A percentile compares a stretch with the other conserved stretches of the same genome.
Evolutionary conservation across 164 flowering plant species (phyloP).

Genomic region (grape (Vitis vinifera)): ASM3070453v1 NC_081822.1:33542501-33543000

Average conservation of each 20-base stretch:
- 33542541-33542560: conserved; percentile 9
- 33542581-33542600: not conserved
- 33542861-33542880: not conserved
- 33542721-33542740: too few species aligned
- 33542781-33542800: not conserved
- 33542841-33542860: conserved; percentile 4
- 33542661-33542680: not conserved
- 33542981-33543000: too few species aligned
- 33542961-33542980: too few species aligned
- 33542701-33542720: too few species aligned
- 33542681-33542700: not conserved
- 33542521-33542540: conserved; percentile 10
- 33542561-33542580: conserved; percentile 10
- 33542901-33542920: not conserved
- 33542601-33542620: not conserved
- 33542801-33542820: not conserved
- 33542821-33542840: not conserved
- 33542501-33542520: not conserved
- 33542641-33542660: conserved; percentile 2
- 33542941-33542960: too few species aligned
- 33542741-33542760: conserved; percentile 3
- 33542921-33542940: too few species aligned
- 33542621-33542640: not conserved
- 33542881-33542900: too few species aligned
- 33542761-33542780: not conserved